Conservation (phyloP, 2,329 filamentous ascomycete genomes). For the Epichloe typhina region DNA sequence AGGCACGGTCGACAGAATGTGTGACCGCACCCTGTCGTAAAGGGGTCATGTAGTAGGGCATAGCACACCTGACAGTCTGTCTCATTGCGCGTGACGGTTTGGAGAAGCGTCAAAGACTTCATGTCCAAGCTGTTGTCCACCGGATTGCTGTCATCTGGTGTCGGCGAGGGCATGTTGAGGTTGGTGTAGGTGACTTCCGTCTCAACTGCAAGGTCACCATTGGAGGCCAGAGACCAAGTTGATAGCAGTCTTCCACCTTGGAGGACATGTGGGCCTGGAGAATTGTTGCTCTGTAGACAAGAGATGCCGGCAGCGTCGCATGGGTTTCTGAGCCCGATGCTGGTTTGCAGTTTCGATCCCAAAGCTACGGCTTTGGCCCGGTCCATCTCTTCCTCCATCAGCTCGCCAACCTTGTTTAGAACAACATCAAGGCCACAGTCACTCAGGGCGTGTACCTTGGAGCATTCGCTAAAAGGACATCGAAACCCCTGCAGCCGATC, state of each 20-base stretch:
- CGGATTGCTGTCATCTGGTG: not conserved
- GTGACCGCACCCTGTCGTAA: constrained; percentile 78
- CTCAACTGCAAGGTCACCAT: constrained; percentile 44
- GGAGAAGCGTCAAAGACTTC: constrained; percentile 38
- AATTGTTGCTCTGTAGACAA: constrained; percentile 21
- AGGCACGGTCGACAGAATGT: constrained; percentile 79
- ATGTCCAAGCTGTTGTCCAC: not conserved
- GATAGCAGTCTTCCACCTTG: constrained; percentile 48
- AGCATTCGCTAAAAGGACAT: constrained; percentile 61
- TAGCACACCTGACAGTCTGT: constrained; percentile 87
- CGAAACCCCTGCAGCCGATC: constrained; percentile 55
- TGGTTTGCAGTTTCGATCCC: constrained; percentile 19
- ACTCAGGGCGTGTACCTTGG: constrained; percentile 56
- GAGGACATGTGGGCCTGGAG: constrained; percentile 21
- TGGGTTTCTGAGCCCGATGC: constrained; percentile 23
- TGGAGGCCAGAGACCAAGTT: constrained; percentile 51
- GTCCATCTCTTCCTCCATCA: constrained; percentile 41
- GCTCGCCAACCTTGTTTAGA: constrained; percentile 55
- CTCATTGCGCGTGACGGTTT: constrained; percentile 51
- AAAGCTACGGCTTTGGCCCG: constrained; percentile 21
- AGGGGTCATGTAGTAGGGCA: constrained; percentile 63
- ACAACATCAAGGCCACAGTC: constrained; percentile 71
- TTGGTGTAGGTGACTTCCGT: constrained; percentile 39
- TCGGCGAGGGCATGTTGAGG: constrained; percentile 12
- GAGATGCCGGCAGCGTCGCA: constrained; percentile 29